Base-by-base conservation (phyloP, 306 rosid species). In the Aeschynomene evenia region DNA sequence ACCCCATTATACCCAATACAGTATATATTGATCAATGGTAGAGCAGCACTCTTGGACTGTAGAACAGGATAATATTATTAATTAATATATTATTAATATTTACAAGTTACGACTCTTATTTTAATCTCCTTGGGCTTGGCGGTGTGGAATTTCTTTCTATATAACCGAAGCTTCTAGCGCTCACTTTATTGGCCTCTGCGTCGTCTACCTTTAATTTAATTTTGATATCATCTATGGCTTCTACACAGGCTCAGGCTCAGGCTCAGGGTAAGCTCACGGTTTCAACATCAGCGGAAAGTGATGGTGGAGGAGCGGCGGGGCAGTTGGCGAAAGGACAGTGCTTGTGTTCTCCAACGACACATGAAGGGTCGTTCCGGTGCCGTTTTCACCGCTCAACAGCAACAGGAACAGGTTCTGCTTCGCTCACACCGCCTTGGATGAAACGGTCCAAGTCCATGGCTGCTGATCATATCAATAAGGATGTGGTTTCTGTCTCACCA, bases 341-440 rank as follows among this genome's bases (percentile, higher is more conserved):
- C 64, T 43, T 94, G 7, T 94, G 98, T 79, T 90, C 97, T 15
- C 98, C 98, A 45, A 94, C 98, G 21, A 79, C 88, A 23, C 98
- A 94, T n/a, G 78, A 76, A 67, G 98, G 98, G 1, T 94, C 98
- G 0, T 94, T 94, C 84, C 73, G 98, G 14, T 94, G 98, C 74
- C 86, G 91, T 66, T 75, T 90, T 72, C 98, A 94, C 66, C 92
- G 85, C 5, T 71, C 81, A 9, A 1, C 54, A 54, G 37, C 33
- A 9, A 1, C 61, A 1, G 70, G 60, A 21, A 1, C 70, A 36
- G 74, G 85, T 24, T 88, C 95, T n/a, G n/a, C n/a, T 7, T 83
- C 97, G 9, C 79, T 91, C 0, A 57, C 96, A 2, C 74, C 92
- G 0, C 15, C 82, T 4, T 83, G 83, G 88, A 78, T 78, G 85